Percentiles rank a stretch among this genome's conserved stretches.
Conservation (phyloP, 768 basidiomycete species). For the Melanogaster broomeanus region DNA sequence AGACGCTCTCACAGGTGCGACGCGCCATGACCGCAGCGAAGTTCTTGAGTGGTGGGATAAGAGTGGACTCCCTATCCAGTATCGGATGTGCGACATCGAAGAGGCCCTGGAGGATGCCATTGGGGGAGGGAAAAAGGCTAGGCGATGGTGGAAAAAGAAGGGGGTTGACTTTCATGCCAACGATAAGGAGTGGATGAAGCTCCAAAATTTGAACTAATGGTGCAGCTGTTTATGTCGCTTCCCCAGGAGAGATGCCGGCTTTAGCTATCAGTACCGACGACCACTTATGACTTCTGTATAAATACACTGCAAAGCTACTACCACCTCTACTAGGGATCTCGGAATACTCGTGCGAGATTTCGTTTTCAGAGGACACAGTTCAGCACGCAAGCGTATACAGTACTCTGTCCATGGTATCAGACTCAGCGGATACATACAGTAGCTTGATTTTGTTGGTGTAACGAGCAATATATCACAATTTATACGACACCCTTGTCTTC, state of each 20-base stretch:
- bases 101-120: conserved; percentile 89
- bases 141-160: conserved; percentile 80
- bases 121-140: conserved; percentile 72
- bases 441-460: too few species aligned
- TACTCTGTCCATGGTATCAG: too few species aligned
- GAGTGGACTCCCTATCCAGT: conserved; percentile 76
- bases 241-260: not conserved
- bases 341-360: not conserved
- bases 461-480: too few species aligned
- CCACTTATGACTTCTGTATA: conserved; percentile 1
- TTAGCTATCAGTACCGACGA: not conserved
- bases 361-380: conserved; percentile 10
- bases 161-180: conserved; percentile 84
- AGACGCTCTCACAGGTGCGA: conserved; percentile 78
- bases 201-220: conserved; percentile 67
- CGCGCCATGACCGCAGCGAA: conserved; percentile 77
- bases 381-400: conserved; percentile 9
- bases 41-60: conserved; percentile 90
- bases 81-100: conserved; percentile 89
- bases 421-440: too few species aligned
- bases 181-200: conserved; percentile 87
- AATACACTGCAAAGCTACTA: not conserved
- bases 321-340: not conserved
- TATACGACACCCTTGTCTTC: too few species aligned
- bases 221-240: not conserved